phyloP scores from a whole-genome alignment of 2,329 filamentous ascomycete genomes.

The Apiospora aurea region DNA sequence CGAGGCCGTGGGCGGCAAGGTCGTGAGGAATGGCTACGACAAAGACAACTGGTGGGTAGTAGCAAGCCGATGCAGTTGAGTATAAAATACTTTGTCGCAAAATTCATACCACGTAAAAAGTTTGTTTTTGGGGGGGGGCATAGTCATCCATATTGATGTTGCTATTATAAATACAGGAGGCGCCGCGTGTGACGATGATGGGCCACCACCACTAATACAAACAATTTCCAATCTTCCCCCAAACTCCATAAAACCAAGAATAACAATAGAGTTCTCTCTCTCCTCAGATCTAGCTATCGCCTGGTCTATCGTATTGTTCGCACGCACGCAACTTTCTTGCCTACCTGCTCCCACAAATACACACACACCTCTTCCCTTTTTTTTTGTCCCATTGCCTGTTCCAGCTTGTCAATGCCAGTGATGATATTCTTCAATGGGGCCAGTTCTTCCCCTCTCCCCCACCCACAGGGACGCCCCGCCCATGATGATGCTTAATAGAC shows the following conservation, averaged over 20 bases:
- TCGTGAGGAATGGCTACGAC: constrained; percentile 87
- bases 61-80: constrained; percentile 45
- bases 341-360: background rate
- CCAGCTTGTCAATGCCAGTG: background rate
- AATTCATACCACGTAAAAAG: background rate
- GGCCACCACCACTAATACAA: background rate
- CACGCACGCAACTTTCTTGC: background rate
- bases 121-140: background rate
- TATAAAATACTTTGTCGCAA: background rate
- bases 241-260: background rate
- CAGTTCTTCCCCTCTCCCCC: background rate
- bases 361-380: background rate
- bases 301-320: constrained; percentile 9
- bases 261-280: background rate
- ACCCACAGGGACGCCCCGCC: background rate
- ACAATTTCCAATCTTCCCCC: background rate
- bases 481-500: no score
- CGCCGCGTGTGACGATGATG: background rate
- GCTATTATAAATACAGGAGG: constrained; percentile 2
- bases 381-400: background rate
- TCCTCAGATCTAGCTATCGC: background rate
- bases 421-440: background rate
- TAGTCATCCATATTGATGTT: background rate
- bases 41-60: constrained; percentile 99
- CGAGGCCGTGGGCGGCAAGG: constrained; percentile 72